Percentiles rank a stretch among this genome's conserved stretches.
phyloP scores from a whole-genome alignment of 208 protist genomes.

The Vickermania ingenoplastis region DNA sequence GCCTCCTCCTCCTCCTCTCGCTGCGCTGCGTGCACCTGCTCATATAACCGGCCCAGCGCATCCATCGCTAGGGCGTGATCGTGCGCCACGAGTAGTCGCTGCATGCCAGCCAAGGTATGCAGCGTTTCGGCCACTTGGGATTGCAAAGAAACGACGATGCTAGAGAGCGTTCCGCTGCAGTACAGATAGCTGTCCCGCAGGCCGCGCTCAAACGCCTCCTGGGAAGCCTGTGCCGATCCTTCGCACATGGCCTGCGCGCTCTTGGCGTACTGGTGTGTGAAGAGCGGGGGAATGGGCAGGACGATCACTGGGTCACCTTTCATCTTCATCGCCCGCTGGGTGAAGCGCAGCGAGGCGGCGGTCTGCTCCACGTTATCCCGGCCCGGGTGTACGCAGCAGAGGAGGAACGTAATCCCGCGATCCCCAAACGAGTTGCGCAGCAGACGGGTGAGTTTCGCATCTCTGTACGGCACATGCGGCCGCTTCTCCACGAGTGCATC shows the following conservation, averaged over 20 bases:
- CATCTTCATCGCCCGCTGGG: conserved; percentile 83
- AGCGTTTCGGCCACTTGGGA: conserved; percentile 55
- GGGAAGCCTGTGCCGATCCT: conserved; percentile 27
- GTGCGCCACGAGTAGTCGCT: conserved; percentile 72
- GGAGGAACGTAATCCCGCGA: conserved; percentile 81
- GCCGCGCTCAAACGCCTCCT: conserved; percentile 58
- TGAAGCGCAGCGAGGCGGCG: conserved; percentile 74
- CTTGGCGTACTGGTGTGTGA: conserved; percentile 70
- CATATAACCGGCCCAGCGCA: conserved; percentile 49
- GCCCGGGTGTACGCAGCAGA: conserved; percentile 85
- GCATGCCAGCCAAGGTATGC: conserved; percentile 53
- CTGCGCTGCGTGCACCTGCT: conserved; percentile 40
- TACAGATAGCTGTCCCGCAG: conserved; percentile 65
- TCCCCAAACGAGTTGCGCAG: conserved; percentile 79
- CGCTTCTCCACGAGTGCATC: conserved; percentile 55
- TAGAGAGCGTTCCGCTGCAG: conserved; percentile 32
- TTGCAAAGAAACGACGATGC: conserved; percentile 38
- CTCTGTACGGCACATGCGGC: conserved; percentile 77
- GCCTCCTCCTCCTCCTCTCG: conserved; percentile 27
- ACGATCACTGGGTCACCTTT: conserved; percentile 84
- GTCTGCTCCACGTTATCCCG: conserved; percentile 84
- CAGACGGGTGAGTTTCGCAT: conserved; percentile 81
- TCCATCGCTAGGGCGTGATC: conserved; percentile 63
- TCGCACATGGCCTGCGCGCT: conserved; percentile 35
- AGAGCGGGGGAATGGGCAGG: conserved; percentile 67